Evolutionary conservation across 2,329 filamentous ascomycete species (phyloP).

Genomic region (Trichoderma citrinoviride): DNA sequence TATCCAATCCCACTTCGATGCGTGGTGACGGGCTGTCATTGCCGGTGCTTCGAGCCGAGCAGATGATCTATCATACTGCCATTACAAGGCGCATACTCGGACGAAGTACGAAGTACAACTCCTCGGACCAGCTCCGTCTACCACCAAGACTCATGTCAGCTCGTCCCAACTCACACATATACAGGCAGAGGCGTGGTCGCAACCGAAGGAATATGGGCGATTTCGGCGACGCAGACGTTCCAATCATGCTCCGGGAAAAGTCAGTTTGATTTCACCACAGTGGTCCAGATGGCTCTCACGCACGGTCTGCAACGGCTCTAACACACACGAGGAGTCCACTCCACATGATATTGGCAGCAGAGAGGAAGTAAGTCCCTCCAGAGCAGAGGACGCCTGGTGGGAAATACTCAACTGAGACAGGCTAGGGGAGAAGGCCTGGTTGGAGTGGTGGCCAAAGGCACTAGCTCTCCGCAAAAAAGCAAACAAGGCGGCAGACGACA

Average conservation of each 20-base stretch:
- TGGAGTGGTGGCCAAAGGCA: background rate
- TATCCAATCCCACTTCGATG: background rate
- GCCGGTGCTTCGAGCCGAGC: background rate
- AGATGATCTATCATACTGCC: constrained; percentile 2
- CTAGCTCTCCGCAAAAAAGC: background rate
- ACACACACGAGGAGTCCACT: background rate
- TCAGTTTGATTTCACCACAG: background rate
- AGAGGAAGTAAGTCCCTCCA: background rate
- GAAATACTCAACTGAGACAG: constrained; percentile 5
- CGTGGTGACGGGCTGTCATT: background rate
- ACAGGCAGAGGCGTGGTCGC: background rate
- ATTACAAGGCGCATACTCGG: background rate
- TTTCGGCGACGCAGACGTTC: background rate
- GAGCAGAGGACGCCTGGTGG: background rate
- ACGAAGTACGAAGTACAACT: background rate
- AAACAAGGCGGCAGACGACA: constrained; percentile 1
- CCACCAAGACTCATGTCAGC: background rate
- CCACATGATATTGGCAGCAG: background rate
- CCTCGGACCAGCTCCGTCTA: background rate
- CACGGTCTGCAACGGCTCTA: background rate
- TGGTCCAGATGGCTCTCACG: background rate
- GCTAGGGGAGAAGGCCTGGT: background rate
- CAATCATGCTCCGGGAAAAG: background rate
- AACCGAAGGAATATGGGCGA: background rate
- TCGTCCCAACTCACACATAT: background rate